Evolutionary conservation across 2,329 filamentous ascomycete species (phyloP).

Genomic region (Arachnomyces sp.): DNA sequence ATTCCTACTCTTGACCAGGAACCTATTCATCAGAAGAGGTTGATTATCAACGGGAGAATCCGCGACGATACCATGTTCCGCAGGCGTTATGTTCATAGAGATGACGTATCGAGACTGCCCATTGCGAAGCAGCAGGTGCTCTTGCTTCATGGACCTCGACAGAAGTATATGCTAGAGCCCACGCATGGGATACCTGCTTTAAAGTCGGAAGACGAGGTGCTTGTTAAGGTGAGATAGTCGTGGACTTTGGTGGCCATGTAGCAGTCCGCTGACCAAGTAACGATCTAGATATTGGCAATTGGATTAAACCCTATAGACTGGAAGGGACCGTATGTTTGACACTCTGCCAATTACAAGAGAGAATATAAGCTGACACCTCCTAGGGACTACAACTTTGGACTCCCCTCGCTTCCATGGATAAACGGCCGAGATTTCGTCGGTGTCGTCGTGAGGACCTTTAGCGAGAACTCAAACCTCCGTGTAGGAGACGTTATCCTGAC

Average conservation of each 20-base stretch:
- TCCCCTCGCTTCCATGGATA: slow-evolving; percentile 59
- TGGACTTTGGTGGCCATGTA: neutral
- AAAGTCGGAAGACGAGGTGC: slow-evolving; percentile 44
- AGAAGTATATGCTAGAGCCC: slow-evolving; percentile 41
- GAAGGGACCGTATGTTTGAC: slow-evolving; percentile 56
- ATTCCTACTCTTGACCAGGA: too few species aligned
- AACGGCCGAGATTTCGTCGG: slow-evolving; percentile 64
- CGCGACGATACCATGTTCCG: too few species aligned
- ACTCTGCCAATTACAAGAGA: neutral
- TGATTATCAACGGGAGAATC: too few species aligned
- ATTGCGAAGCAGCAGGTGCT: slow-evolving; percentile 38
- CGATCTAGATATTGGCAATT: slow-evolving; percentile 33
- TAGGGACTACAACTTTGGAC: slow-evolving; percentile 62
- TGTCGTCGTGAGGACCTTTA: slow-evolving; percentile 45
- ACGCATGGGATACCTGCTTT: slow-evolving; percentile 41
- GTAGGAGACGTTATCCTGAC: slow-evolving; percentile 51
- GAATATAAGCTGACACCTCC: neutral
- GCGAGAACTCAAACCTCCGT: slow-evolving; percentile 42
- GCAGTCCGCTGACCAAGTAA: slow-evolving; percentile 2
- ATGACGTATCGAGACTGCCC: too few species aligned
- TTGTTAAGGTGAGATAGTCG: slow-evolving; percentile 45
- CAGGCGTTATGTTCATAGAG: too few species aligned
- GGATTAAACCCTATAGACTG: slow-evolving; percentile 71
- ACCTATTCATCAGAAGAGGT: too few species aligned
- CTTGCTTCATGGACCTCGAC: slow-evolving; percentile 42